Percentiles rank a stretch among this genome's conserved stretches.
phyloP scores from a whole-genome alignment of 352 stramenopile genomes.

The Elongisporangium prolatum region DNA sequence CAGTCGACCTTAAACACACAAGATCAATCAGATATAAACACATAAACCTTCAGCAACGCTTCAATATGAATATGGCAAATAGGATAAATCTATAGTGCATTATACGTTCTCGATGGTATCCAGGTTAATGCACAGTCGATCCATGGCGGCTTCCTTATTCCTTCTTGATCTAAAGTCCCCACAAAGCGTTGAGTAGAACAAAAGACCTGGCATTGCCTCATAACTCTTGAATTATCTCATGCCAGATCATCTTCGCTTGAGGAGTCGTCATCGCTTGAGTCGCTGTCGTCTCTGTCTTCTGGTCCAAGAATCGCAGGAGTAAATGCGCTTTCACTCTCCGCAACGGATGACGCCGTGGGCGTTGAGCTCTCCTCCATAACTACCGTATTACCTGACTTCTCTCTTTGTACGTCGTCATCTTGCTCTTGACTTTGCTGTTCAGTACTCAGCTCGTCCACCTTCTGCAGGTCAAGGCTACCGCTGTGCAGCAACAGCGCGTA shows the following conservation, averaged over 20 bases:
- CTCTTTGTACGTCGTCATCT: not conserved
- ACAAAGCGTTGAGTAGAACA: no score
- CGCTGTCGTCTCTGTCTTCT: not conserved
- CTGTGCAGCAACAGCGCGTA: conserved; percentile 23
- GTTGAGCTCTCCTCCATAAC: not conserved
- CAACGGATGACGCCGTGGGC: not conserved
- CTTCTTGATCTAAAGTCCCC: no score
- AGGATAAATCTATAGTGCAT: no score
- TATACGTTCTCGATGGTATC: no score
- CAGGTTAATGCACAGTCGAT: no score
- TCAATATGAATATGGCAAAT: no score
- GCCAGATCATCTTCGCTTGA: not conserved
- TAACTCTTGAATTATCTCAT: not conserved
- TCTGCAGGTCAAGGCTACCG: not conserved
- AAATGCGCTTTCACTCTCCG: not conserved
- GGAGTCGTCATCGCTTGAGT: not conserved
- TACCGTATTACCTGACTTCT: not conserved
- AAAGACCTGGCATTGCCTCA: no score
- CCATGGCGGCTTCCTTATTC: no score
- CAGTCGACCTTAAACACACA: no score
- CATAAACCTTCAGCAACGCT: no score
- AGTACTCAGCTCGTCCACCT: not conserved
- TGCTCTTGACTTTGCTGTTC: not conserved
- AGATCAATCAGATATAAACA: no score
- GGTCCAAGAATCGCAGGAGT: not conserved